Percentiles rank a stretch among this genome's conserved stretches.
Conservation (phyloP, 2,329 filamentous ascomycete species). For the Penicillium olsonii region DNA sequence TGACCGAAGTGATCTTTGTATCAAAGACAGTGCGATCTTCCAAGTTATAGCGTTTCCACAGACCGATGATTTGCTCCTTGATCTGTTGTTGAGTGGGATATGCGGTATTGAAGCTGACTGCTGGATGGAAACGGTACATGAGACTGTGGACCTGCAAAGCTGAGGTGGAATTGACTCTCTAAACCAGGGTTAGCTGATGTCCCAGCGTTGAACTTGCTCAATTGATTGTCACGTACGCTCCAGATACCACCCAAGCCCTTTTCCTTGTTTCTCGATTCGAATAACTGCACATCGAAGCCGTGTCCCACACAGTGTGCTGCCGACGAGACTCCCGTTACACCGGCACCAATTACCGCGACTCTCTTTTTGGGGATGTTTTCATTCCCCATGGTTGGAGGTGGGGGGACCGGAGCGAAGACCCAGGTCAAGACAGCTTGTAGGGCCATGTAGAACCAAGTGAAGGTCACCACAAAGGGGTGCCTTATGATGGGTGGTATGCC, state of each 20-base stretch:
- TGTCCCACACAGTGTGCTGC: slow-evolving; percentile 82
- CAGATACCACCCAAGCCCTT: slow-evolving; percentile 73
- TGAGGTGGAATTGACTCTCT: slow-evolving; percentile 80
- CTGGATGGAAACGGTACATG: slow-evolving; percentile 87
- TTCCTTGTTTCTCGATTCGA: slow-evolving; percentile 69
- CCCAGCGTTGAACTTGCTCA: no score
- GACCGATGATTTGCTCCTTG: slow-evolving; percentile 65
- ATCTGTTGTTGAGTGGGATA: slow-evolving; percentile 79
- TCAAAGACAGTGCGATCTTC: slow-evolving; percentile 72
- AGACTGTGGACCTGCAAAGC: slow-evolving; percentile 80
- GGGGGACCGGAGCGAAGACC: slow-evolving; percentile 70
- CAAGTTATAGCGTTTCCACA: slow-evolving; percentile 76
- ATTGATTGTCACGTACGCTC: slow-evolving; percentile 57
- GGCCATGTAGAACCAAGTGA: slow-evolving; percentile 33
- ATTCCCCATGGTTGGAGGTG: slow-evolving; percentile 60
- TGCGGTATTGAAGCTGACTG: slow-evolving; percentile 71
- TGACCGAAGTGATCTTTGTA: slow-evolving; percentile 67
- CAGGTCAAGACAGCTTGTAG: slow-evolving; percentile 33
- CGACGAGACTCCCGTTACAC: slow-evolving; percentile 73
- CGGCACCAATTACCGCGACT: slow-evolving; percentile 69
- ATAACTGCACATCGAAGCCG: slow-evolving; percentile 79
- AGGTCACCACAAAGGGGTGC: slow-evolving; percentile 33
- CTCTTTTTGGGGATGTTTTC: slow-evolving; percentile 51
- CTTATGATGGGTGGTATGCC: slow-evolving; percentile 25
- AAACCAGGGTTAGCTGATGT: slow-evolving; percentile 3